Evolutionary conservation across 2,329 filamentous ascomycete species (phyloP), one percentile per base, ranked within the genome.

Genomic region (Aspergillus piperis): DNA sequence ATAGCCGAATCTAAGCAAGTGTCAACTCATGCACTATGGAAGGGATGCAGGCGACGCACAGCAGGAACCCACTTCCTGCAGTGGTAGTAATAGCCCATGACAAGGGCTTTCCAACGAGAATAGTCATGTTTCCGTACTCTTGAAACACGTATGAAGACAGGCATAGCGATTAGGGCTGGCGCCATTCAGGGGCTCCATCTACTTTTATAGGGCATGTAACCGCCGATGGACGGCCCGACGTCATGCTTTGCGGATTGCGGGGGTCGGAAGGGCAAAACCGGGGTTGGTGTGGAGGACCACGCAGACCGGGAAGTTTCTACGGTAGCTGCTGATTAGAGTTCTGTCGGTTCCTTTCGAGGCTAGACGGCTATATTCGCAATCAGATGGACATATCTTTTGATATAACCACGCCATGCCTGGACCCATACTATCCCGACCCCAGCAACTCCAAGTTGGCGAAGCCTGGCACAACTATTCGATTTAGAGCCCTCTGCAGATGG

Each of bases 51-150:
- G 71, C 73, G 74, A 78, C 67, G 75, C 74, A 74, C 44, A 76
- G 67, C 54, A 75, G 61, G 60, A 75, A 75, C 50, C 77, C 77
- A 52, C 75, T 69, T 17, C 77, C 78, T 44, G 78, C 78, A 63
- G 78, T 77, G 32, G 76, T 70, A 11, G 75, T 77, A 44, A 80
- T 78, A 53, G 76, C 77, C 73, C 74, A 78, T 54, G 77, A 73
- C 15, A 82, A 71, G n/a, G 72, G 53, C 44, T 58, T 57, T 19
- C 72, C 72, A 30, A 66, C 66, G 42, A 75, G 70, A 52, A 72
- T 59, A 42, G 69, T 66, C 71, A 66, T 66, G 32, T 11, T 61
- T 17, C 17, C 13, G 10, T 8, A n/a, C 17, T n/a, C 3, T 10
- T 5, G 3, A 8, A n/a, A 52, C 8, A 21, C 11, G 15, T 21